phyloP scores from a whole-genome alignment of 108 stramenopile species.

The Cyclotella choctawhatcheeana region DNA sequence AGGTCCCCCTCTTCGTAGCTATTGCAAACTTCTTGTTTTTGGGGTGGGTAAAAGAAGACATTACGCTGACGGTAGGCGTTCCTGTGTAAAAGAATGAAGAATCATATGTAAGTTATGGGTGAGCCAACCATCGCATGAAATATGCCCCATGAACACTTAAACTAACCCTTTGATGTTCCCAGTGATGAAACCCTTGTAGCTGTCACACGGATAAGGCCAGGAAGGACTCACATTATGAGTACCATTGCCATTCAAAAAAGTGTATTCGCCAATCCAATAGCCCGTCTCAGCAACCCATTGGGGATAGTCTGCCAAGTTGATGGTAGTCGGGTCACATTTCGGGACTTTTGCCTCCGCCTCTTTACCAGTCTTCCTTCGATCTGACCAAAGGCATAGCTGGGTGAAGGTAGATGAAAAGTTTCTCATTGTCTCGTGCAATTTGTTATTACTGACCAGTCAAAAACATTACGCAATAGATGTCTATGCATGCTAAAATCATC shows the following conservation, averaged over 20 bases:
- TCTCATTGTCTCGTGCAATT: too few relatives aligned
- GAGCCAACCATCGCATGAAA: not conserved
- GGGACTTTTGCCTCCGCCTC: too few relatives aligned
- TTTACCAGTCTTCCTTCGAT: too few relatives aligned
- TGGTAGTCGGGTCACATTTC: conserved; percentile 8
- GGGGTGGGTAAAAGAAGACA: conserved; percentile 54
- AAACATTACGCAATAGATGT: too few relatives aligned
- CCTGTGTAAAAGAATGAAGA: conserved; percentile 5
- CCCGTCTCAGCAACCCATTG: conserved; percentile 33
- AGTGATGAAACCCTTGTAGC: conserved; percentile 43
- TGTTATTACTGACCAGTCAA: too few relatives aligned
- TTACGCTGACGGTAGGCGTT: conserved; percentile 57
- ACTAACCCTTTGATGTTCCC: conserved; percentile 29
- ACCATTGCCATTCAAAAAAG: conserved; percentile 36
- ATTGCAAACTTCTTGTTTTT: not conserved
- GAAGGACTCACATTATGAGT: not conserved
- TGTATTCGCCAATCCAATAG: conserved; percentile 58
- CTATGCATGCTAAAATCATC: too few relatives aligned
- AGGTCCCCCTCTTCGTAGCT: not conserved
- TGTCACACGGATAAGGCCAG: conserved; percentile 46
- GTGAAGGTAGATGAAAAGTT: too few relatives aligned
- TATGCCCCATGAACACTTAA: not conserved
- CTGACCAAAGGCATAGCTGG: too few relatives aligned
- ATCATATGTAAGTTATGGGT: not conserved
- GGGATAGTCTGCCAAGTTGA: conserved; percentile 6